A percentile compares a stretch with the other conserved stretches of the same genome.
These are phyloP conservation scores for Mimosa bimucronata DNA, from an alignment of 306 rosid species.

Conservation along the genomic window DNA sequence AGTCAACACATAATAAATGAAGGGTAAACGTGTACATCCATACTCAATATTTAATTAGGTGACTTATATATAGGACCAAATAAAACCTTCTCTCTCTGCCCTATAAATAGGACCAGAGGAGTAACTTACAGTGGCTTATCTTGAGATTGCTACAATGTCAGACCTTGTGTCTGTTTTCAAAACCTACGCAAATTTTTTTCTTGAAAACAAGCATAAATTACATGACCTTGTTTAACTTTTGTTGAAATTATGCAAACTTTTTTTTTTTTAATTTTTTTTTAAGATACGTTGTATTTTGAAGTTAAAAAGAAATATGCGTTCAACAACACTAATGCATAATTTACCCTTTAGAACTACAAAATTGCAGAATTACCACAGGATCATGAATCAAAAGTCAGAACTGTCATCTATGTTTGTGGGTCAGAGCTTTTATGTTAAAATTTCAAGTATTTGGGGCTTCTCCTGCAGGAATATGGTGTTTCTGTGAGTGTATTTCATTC, in stretches of 20 bases:
- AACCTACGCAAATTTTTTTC: neutral
- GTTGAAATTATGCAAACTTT: neutral
- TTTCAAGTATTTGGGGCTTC: slow-evolving; percentile 1
- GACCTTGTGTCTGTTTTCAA: neutral
- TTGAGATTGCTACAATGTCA: neutral
- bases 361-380: neutral
- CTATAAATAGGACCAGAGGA: too few species aligned
- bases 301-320: too few species aligned
- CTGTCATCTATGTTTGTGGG: neutral
- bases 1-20: too few species aligned
- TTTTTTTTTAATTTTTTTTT: too few species aligned
- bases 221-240: neutral
- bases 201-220: neutral
- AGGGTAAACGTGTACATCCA: too few species aligned
- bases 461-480: slow-evolving; percentile 60
- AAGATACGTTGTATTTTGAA: too few species aligned
- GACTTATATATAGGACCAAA: too few species aligned
- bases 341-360: neutral
- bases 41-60: too few species aligned
- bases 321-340: neutral
- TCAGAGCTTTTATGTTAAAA: neutral
- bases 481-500: slow-evolving; percentile 45
- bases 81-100: too few species aligned
- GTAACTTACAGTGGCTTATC: neutral
- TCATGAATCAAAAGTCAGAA: neutral